Conservation (phyloP, 2,329 filamentous ascomycete species). For the Pyricularia sp. region DNA sequence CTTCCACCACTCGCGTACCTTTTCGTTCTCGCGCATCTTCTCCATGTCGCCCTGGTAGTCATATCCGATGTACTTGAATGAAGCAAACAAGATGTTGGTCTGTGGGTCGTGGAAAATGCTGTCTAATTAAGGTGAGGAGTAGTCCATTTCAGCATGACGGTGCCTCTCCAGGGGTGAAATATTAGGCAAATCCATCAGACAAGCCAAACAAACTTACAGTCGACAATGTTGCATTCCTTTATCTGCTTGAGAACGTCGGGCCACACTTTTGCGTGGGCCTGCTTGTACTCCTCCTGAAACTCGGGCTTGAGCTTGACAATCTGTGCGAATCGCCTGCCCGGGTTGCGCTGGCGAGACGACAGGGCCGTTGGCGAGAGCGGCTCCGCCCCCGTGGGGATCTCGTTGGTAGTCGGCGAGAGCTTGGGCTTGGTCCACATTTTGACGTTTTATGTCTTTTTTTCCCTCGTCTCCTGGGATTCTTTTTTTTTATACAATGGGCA, state of each 20-base stretch:
- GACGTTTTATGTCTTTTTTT: background rate
- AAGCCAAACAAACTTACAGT: constrained; percentile 41
- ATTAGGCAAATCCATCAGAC: background rate
- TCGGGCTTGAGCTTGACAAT: constrained; percentile 64
- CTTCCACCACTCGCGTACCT: constrained; percentile 70
- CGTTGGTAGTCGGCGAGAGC: background rate
- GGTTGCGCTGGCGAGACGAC: constrained; percentile 23
- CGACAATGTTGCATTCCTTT: constrained; percentile 62
- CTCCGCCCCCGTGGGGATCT: constrained; percentile 1
- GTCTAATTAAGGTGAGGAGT: constrained; percentile 32
- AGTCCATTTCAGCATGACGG: background rate
- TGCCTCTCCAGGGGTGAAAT: background rate
- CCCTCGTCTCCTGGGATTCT: background rate
- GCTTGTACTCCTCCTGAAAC: constrained; percentile 59
- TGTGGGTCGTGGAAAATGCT: constrained; percentile 62
- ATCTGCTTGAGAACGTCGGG: constrained; percentile 70
- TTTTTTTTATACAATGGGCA: background rate
- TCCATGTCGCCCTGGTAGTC: constrained; percentile 69
- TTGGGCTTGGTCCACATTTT: constrained; percentile 9
- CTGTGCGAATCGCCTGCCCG: constrained; percentile 55
- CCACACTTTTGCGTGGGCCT: constrained; percentile 66
- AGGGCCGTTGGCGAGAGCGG: constrained; percentile 6
- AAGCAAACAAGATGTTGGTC: constrained; percentile 59
- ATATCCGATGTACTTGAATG: constrained; percentile 69
- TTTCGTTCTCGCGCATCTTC: constrained; percentile 61